These are phyloP conservation scores for Pouteria campechiana DNA, from an alignment of 179 eudicot genomes.

Conservation along the genomic window DNA sequence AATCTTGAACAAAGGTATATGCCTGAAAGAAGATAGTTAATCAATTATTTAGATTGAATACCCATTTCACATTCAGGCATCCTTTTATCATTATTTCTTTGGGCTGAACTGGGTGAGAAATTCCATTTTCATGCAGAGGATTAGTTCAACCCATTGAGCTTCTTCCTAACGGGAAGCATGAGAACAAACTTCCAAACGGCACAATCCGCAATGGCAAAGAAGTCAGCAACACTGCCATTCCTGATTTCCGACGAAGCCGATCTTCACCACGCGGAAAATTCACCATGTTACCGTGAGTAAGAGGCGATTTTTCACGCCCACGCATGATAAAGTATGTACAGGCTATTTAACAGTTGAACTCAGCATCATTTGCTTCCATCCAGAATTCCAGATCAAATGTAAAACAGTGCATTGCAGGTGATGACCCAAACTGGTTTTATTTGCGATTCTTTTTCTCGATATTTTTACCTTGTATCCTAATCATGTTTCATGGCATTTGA, in stretches of 20 bases:
- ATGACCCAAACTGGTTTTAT: neutral
- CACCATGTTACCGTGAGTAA: constrained; percentile 29
- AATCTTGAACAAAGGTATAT: constrained; percentile 67
- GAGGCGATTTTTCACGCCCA: too few species aligned
- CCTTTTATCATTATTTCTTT: neutral
- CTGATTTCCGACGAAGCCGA: constrained; percentile 56
- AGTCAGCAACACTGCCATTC: constrained; percentile 24
- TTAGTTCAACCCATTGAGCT: constrained; percentile 24
- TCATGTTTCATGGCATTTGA: too few species aligned
- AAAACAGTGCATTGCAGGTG: neutral
- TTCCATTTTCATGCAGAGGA: constrained; percentile 34
- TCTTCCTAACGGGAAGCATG: constrained; percentile 21
- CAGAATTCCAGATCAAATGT: too few species aligned
- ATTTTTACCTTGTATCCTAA: too few species aligned
- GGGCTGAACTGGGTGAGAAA: constrained; percentile 2
- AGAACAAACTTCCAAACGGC: constrained; percentile 23
- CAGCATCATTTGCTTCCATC: too few species aligned
- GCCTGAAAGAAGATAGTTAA: neutral
- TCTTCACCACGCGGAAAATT: constrained; percentile 83
- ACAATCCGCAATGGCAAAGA: constrained; percentile 31
- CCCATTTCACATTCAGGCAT: neutral
- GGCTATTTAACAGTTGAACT: too few species aligned
- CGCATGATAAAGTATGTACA: too few species aligned
- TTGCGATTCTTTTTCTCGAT: neutral
- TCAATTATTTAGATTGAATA: too few species aligned